Evolutionary conservation across 2,329 filamentous ascomycete species (phyloP).

Genomic region (Aspergillus cejpii): DNA sequence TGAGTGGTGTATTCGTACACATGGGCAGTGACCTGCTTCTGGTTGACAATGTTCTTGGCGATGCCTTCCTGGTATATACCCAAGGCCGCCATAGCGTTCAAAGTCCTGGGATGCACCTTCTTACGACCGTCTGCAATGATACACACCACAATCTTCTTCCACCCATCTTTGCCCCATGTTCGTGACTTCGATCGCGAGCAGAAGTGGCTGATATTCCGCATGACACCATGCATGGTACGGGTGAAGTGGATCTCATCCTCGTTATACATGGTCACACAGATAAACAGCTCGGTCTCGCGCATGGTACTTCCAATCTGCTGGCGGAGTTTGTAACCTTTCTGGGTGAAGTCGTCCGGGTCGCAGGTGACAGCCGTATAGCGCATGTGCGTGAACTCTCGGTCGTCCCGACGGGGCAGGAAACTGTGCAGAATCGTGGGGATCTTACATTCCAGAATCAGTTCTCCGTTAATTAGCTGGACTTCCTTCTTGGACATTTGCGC

Average conservation of each 20-base stretch:
- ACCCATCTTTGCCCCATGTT: slow-evolving; percentile 94
- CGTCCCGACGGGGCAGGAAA: slow-evolving; percentile 86
- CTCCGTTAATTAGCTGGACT: slow-evolving; percentile 92
- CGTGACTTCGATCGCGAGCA: slow-evolving; percentile 86
- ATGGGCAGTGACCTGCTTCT: slow-evolving; percentile 88
- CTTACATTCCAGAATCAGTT: slow-evolving; percentile 96
- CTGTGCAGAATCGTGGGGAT: slow-evolving; percentile 98
- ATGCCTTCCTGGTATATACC: slow-evolving; percentile 98
- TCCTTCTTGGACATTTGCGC: slow-evolving; percentile 90
- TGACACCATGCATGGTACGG: slow-evolving; percentile 95
- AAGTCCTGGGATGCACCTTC: slow-evolving; percentile 85
- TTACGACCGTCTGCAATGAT: slow-evolving; percentile 91
- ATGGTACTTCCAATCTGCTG: slow-evolving; percentile 79
- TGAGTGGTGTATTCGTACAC: slow-evolving; percentile 99
- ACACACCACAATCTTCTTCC: slow-evolving; percentile 98
- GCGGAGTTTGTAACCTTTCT: slow-evolving; percentile 81
- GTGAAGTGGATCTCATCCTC: slow-evolving; percentile 96
- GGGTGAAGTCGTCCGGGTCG: slow-evolving; percentile 88
- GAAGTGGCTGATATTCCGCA: slow-evolving; percentile 97
- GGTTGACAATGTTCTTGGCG: slow-evolving; percentile 96
- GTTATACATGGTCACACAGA: slow-evolving; percentile 98
- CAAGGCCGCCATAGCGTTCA: slow-evolving; percentile 92
- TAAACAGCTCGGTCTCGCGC: slow-evolving; percentile 90
- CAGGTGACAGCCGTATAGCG: slow-evolving; percentile 98
- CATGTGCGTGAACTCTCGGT: slow-evolving; percentile 97